phyloP scores from a whole-genome alignment of 2,329 filamentous ascomycete species.

The Cadophora sp. region DNA sequence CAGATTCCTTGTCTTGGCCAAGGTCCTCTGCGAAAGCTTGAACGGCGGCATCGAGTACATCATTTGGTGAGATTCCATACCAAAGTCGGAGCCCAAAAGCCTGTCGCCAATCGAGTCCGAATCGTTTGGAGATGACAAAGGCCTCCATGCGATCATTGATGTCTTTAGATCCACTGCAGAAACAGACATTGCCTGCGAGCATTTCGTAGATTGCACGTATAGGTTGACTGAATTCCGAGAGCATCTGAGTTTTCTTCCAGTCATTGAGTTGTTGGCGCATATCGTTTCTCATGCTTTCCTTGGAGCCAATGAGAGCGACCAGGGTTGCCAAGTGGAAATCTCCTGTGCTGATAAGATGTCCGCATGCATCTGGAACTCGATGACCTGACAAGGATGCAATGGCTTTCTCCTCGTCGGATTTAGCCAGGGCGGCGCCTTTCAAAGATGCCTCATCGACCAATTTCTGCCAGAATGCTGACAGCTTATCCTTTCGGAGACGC shows the following conservation, averaged over 20 bases:
- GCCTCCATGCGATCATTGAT: conserved; percentile 77
- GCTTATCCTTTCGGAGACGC: conserved; percentile 61
- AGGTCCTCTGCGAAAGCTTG: conserved; percentile 77
- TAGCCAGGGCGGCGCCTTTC: conserved; percentile 62
- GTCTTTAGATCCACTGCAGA: conserved; percentile 77
- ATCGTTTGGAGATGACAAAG: conserved; percentile 84
- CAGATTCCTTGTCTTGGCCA: conserved; percentile 69
- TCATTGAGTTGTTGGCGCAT: conserved; percentile 81
- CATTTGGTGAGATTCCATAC: conserved; percentile 76
- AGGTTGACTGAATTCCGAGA: conserved; percentile 85
- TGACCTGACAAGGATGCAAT: conserved; percentile 81
- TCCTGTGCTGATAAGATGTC: conserved; percentile 74
- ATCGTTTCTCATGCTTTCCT: conserved; percentile 71
- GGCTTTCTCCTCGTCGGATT: conserved; percentile 80
- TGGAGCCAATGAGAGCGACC: conserved; percentile 80
- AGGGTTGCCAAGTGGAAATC: conserved; percentile 87
- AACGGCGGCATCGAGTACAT: conserved; percentile 76
- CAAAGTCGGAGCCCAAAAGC: conserved; percentile 90
- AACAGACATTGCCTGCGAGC: conserved; percentile 84
- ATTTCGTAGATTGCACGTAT: conserved; percentile 90
- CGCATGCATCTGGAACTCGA: conserved; percentile 82
- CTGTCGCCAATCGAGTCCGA: conserved; percentile 90
- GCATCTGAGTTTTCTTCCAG: conserved; percentile 83
- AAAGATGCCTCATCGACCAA: conserved; percentile 67
- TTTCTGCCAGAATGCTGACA: conserved; percentile 72